These are phyloP conservation scores for Sphagnum contortum DNA, from an alignment of 225 moss, liverwort and hornwort species.

Conservation along the genomic window DNA sequence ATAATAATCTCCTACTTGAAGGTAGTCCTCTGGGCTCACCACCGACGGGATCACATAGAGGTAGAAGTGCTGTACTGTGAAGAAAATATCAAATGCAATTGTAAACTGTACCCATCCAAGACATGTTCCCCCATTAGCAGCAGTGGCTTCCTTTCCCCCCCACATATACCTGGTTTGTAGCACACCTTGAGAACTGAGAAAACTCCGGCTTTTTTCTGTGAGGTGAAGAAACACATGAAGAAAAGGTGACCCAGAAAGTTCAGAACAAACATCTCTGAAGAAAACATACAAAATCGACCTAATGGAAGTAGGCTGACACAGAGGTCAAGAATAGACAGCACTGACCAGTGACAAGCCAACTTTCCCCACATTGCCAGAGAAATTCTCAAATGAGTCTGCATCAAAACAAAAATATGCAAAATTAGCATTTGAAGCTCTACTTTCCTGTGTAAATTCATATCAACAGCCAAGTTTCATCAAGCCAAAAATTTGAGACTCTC, in stretches of 20 bases:
- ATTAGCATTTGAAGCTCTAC: neutral
- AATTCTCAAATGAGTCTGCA: constrained; percentile 84
- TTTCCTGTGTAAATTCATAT: neutral
- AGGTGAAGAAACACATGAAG: too few species aligned
- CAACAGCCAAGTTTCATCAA: neutral
- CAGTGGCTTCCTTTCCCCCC: neutral
- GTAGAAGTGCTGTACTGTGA: constrained; percentile 68
- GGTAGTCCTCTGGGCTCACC: constrained; percentile 15
- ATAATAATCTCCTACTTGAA: constrained; percentile 30
- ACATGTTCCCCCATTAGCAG: neutral
- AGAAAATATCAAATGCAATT: constrained; percentile 62
- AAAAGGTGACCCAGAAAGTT: too few species aligned
- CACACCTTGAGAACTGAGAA: too few species aligned
- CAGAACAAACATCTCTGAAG: too few species aligned
- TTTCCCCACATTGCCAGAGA: constrained; percentile 92
- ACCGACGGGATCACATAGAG: constrained; percentile 17
- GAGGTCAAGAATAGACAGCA: neutral
- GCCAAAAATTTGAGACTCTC: neutral
- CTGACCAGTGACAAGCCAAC: constrained; percentile 87
- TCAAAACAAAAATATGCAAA: neutral
- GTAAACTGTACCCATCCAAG: constrained; percentile 54
- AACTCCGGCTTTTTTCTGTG: too few species aligned
- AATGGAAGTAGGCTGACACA: too few species aligned
- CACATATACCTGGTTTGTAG: neutral
- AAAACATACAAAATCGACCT: too few species aligned